Evolutionary conservation across 2,329 filamentous ascomycete genomes (phyloP).

Genomic region (Sporothrix brasiliensis): DNA sequence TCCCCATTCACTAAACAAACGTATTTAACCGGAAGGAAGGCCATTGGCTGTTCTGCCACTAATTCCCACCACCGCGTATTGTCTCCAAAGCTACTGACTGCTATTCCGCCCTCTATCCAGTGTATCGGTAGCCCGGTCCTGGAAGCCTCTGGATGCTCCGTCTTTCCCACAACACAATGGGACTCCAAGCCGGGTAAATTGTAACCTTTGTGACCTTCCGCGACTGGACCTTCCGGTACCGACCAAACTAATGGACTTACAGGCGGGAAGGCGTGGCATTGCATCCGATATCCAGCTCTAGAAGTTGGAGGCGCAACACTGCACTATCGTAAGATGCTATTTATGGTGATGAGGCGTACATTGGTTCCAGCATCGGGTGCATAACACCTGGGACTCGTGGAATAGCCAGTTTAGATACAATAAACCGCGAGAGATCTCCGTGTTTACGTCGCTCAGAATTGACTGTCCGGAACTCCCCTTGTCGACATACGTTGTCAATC

Average conservation of each 20-base stretch:
- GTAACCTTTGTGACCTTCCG: background rate
- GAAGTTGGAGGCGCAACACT: background rate
- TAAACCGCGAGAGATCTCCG: background rate
- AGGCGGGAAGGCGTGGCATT: background rate
- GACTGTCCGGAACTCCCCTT: background rate
- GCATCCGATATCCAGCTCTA: background rate
- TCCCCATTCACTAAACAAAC: too few relatives aligned
- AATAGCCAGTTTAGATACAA: background rate
- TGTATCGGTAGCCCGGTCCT: conserved; percentile 1
- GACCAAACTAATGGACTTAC: background rate
- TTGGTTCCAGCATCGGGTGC: background rate
- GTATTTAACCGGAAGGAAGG: background rate
- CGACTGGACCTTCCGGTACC: background rate
- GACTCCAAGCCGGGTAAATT: conserved; percentile 23
- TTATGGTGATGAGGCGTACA: background rate
- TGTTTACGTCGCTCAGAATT: background rate
- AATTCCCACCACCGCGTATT: background rate
- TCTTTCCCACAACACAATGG: background rate
- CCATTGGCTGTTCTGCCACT: background rate
- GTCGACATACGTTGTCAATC: background rate
- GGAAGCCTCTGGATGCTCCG: background rate
- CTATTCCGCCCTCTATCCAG: background rate
- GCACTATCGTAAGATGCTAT: conserved; percentile 8
- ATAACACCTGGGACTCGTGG: background rate
- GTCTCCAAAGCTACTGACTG: background rate